Percentiles rank a stretch among this genome's conserved stretches.
These are phyloP conservation scores for Cladosporium sp. DNA, from an alignment of 2,329 filamentous ascomycete genomes.

Conservation along the genomic window DNA sequence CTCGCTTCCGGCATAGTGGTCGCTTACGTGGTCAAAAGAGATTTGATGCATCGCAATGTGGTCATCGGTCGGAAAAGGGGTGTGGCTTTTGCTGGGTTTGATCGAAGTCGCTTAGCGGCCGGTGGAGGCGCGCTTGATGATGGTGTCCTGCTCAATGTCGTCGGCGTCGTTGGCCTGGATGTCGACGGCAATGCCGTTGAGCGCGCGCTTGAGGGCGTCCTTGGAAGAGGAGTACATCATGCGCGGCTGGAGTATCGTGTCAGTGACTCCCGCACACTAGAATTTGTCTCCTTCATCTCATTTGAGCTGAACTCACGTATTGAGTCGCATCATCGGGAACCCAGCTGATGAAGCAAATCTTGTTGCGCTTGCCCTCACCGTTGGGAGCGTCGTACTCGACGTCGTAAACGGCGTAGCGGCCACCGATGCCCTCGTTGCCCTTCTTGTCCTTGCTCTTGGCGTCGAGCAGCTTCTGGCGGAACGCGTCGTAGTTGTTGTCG, in stretches of 20 bases:
- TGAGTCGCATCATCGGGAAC: slow-evolving; percentile 73
- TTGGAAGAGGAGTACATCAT: slow-evolving; percentile 90
- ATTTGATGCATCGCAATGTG: slow-evolving; percentile 5
- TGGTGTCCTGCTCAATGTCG: slow-evolving; percentile 70
- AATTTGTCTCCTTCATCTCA: not conserved
- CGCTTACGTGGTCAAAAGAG: not conserved
- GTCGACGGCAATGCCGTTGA: slow-evolving; percentile 15
- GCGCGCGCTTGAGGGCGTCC: slow-evolving; percentile 72
- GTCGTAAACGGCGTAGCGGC: slow-evolving; percentile 80
- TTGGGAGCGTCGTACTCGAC: slow-evolving; percentile 68
- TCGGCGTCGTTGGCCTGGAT: slow-evolving; percentile 37
- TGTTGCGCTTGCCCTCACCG: slow-evolving; percentile 68
- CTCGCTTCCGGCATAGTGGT: not conserved
- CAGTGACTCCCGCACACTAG: not conserved
- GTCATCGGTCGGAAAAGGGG: slow-evolving; percentile 3
- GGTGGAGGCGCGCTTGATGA: slow-evolving; percentile 45
- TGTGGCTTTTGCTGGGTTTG: not conserved
- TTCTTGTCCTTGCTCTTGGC: slow-evolving; percentile 66
- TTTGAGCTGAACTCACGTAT: slow-evolving; percentile 51
- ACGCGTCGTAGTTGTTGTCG: slow-evolving; percentile 62
- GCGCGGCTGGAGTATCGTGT: slow-evolving; percentile 54
- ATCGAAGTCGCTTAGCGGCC: slow-evolving; percentile 7
- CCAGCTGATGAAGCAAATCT: slow-evolving; percentile 74
- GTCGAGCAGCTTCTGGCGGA: slow-evolving; percentile 69
- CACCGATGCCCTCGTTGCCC: slow-evolving; percentile 53